These are phyloP conservation scores for Chlorella sp. DNA, from an alignment of 139 green algal species.

Conservation along the genomic window DNA sequence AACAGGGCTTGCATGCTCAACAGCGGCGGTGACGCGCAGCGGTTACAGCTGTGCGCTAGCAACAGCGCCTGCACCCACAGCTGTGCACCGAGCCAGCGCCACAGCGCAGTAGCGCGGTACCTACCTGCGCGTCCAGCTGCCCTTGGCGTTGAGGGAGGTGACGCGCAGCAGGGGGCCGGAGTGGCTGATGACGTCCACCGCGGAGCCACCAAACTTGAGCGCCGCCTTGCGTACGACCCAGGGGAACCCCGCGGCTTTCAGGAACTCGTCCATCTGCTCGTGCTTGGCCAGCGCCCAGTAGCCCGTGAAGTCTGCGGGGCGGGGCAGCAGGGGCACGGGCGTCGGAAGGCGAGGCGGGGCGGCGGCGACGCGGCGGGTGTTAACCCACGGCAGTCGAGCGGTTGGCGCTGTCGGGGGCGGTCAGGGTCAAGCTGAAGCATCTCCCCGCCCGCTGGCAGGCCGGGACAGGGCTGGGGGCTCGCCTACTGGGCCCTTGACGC, in stretches of 20 bases:
- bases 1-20: too few relatives aligned
- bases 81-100: too few relatives aligned
- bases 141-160: slow-evolving; percentile 52
- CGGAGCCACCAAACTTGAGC: slow-evolving; percentile 37
- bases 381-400: too few relatives aligned
- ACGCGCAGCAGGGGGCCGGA: slow-evolving; percentile 29
- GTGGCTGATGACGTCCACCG: slow-evolving; percentile 41
- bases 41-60: too few relatives aligned
- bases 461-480: too few relatives aligned
- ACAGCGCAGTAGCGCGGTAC: too few relatives aligned
- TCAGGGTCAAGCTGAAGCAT: too few relatives aligned
- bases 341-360: background rate
- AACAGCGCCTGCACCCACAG: too few relatives aligned
- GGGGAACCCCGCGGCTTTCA: slow-evolving; percentile 43
- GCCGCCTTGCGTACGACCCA: slow-evolving; percentile 50
- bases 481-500: slow-evolving; percentile 1
- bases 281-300: slow-evolving; percentile 46
- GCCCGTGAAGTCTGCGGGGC: slow-evolving; percentile 47
- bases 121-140: slow-evolving; percentile 34
- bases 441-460: too few relatives aligned
- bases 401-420: too few relatives aligned
- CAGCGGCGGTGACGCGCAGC: too few relatives aligned
- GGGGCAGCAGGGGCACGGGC: background rate
- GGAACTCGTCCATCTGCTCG: slow-evolving; percentile 53
- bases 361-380: background rate